phyloP scores from a whole-genome alignment of 2,329 filamentous ascomycete genomes.

The Aureobasidium vineae region DNA sequence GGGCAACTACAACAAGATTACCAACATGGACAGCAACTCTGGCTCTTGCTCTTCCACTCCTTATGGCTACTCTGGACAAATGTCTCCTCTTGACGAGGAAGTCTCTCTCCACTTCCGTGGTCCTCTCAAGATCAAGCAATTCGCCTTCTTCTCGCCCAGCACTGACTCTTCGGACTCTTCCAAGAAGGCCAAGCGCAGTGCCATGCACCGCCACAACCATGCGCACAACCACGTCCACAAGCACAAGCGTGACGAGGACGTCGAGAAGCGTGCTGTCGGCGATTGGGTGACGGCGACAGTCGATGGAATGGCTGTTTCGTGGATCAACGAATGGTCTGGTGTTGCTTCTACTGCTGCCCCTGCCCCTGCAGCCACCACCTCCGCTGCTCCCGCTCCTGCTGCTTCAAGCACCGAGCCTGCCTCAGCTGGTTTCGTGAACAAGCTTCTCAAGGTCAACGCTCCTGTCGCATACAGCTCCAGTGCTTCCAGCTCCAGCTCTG shows the following conservation, averaged over 20 bases:
- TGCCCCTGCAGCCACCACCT: constrained; percentile 26
- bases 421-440: constrained; percentile 21
- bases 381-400: constrained; percentile 27
- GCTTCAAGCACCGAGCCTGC: constrained; percentile 31
- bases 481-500: constrained; percentile 26
- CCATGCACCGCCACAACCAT: constrained; percentile 36
- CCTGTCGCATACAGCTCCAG: constrained; percentile 7
- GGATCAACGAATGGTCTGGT: constrained; percentile 58
- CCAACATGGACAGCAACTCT: constrained; percentile 56
- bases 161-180: constrained; percentile 35
- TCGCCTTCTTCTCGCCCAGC: constrained; percentile 64
- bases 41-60: constrained; percentile 56
- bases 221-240: constrained; percentile 45
- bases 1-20: constrained; percentile 62
- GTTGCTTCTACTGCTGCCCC: constrained; percentile 31
- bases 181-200: constrained; percentile 41
- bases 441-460: constrained; percentile 19
- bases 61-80: constrained; percentile 57
- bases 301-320: constrained; percentile 57
- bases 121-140: constrained; percentile 63
- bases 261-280: constrained; percentile 51
- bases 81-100: constrained; percentile 68
- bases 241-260: constrained; percentile 47
- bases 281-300: constrained; percentile 59
- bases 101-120: constrained; percentile 72